These are phyloP conservation scores for Aphanomyces invadans DNA, from an alignment of 352 stramenopile species.

Conservation along the genomic window DNA sequence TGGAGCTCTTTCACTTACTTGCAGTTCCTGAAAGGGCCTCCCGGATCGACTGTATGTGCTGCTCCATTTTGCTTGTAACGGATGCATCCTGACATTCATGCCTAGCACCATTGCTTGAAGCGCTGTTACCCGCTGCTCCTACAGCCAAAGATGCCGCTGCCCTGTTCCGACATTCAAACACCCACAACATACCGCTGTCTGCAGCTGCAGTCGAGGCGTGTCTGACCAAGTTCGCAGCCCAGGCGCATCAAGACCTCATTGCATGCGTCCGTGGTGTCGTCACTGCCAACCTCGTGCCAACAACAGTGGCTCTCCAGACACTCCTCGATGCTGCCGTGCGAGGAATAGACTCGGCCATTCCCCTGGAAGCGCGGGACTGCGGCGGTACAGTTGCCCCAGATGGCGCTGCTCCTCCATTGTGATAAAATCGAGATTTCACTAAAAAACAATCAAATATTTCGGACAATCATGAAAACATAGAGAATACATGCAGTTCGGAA, in stretches of 20 bases:
- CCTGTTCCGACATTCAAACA: not conserved
- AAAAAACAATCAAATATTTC: too few relatives aligned
- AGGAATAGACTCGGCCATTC: not conserved
- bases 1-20: not conserved
- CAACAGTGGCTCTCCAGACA: not conserved
- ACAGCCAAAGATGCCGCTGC: not conserved
- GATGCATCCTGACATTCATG: not conserved
- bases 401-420: too few relatives aligned
- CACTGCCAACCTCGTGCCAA: not conserved
- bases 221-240: not conserved
- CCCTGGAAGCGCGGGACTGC: too few relatives aligned
- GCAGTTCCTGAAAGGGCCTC: not conserved
- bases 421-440: too few relatives aligned
- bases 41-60: too few relatives aligned
- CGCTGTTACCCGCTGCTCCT: not conserved
- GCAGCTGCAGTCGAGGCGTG: not conserved
- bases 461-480: too few relatives aligned
- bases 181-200: not conserved
- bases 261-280: constrained; percentile 3
- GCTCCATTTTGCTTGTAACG: too few relatives aligned
- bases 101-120: not conserved
- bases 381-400: too few relatives aligned
- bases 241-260: not conserved
- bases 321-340: not conserved
- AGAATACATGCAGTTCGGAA: too few relatives aligned